Evolutionary conservation across 345 rosid species (phyloP), one percentile per base, ranked within the genome.

Genomic region (Populus deltoides): DNA sequence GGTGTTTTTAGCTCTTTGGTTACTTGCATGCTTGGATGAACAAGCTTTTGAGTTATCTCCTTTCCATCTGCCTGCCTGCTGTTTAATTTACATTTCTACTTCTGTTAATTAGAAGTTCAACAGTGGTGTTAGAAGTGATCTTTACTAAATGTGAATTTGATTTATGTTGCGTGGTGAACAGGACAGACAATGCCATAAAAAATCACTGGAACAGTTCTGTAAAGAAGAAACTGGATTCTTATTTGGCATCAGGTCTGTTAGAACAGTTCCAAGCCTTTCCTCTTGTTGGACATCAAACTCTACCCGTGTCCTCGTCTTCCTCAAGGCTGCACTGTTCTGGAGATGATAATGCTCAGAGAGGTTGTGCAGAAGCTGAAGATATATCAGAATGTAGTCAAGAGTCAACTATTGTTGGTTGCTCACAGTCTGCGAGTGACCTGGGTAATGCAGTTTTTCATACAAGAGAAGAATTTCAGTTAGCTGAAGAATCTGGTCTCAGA

Each of bases 121-220:
- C 29, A 59, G 27, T 68, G n/a, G 16, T 41, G 49, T 39, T 67
- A 29, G 51, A 63, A 68, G 57, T 71, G 39, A 25, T 61, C 45
- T 38, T n/a, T 9, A 69, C 66, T 63, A 27, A 72, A 77, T 66
- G 55, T 38, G 57, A 51, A 17, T 36, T 72, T 8, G 70, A 38
- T 82, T 27, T 78, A 53, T 79, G 65, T 79, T 83, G 74, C 82
- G 20, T 83, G 81, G 77, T 72, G 79, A 78, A 87, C 94, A 97
- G 99, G 94, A 89, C 99, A 71, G 99, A 97, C 90, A 97, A 97
- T 83, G 84, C 98, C 27, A 97, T 97, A 78, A 97, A 97, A 86
- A 97, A 97, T 85, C 99, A 94, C 84, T 97, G 99, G 99, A 92
- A 97, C 90, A 97, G 99, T 86, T 97, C 98, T 72, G 97, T 97